Evolutionary conservation across 257 asterid species (phyloP).

Genomic region (Nicotiana undulata): DNA sequence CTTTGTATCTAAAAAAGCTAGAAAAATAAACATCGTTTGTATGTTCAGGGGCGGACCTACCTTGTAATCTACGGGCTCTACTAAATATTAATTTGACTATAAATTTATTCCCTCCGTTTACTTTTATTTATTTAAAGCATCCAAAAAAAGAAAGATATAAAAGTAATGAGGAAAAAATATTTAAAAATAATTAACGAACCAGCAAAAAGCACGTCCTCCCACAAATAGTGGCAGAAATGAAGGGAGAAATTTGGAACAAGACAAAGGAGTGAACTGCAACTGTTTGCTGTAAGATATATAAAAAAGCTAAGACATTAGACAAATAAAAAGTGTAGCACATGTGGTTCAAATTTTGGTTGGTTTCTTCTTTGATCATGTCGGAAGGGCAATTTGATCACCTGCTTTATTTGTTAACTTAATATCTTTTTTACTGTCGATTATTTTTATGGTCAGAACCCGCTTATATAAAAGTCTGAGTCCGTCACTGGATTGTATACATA

Average conservation of each 20-base stretch:
- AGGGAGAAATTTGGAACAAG: not conserved
- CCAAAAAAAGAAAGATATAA: too few species aligned
- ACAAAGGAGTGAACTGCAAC: not conserved
- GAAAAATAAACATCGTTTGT: too few species aligned
- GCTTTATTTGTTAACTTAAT: not conserved
- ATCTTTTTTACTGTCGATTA: too few species aligned
- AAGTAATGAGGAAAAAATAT: not conserved
- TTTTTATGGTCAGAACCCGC: too few species aligned
- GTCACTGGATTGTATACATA: not conserved
- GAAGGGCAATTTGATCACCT: not conserved
- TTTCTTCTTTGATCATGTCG: constrained; percentile 1
- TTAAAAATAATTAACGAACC: not conserved
- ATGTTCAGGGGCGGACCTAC: too few species aligned
- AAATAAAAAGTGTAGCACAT: constrained; percentile 4
- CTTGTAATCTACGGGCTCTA: too few species aligned
- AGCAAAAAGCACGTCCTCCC: not conserved
- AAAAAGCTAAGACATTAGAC: not conserved
- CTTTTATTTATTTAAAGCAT: too few species aligned
- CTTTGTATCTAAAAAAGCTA: too few species aligned
- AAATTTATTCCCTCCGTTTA: too few species aligned
- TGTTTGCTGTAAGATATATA: not conserved
- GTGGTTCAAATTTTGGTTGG: not conserved
- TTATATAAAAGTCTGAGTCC: too few species aligned
- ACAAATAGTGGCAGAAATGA: not conserved
- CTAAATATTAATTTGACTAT: too few species aligned